Percentiles rank a stretch among this genome's conserved stretches.
These are phyloP conservation scores for Colletotrichum kahawae DNA, from an alignment of 2,329 filamentous ascomycete genomes.

Conservation along the genomic window DNA sequence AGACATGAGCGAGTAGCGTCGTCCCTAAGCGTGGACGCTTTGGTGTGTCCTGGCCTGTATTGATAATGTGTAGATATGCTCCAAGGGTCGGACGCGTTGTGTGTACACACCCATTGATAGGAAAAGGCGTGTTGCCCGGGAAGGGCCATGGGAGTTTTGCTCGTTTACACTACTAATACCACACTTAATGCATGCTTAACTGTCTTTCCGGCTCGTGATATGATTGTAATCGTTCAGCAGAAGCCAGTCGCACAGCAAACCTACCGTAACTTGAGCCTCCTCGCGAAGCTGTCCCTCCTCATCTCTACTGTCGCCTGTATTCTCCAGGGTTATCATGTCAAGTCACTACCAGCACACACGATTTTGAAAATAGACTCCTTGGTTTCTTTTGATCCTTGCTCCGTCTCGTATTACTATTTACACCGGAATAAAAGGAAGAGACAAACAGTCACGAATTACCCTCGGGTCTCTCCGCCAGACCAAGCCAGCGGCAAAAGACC, in stretches of 20 bases:
- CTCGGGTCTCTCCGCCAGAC: not conserved
- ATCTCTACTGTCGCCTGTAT: not conserved
- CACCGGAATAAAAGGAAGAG: not conserved
- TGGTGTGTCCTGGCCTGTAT: not conserved
- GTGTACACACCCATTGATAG: not conserved
- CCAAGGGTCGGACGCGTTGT: not conserved
- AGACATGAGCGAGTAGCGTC: not conserved
- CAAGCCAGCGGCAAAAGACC: not conserved
- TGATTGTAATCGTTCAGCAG: not conserved
- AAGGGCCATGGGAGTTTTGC: not conserved
- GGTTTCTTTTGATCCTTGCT: not conserved
- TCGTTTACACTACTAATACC: not conserved
- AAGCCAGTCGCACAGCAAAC: not conserved
- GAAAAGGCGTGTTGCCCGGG: not conserved
- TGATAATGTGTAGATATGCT: not conserved
- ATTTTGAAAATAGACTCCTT: not conserved
- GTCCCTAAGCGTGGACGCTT: not conserved
- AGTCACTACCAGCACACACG: not conserved
- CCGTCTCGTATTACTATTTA: not conserved
- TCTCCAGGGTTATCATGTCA: not conserved
- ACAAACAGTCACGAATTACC: not conserved
- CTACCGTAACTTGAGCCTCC: not conserved
- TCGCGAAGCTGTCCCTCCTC: not conserved
- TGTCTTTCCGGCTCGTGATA: not conserved
- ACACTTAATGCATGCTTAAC: not conserved